Evolutionary conservation across 2,329 filamentous ascomycete genomes (phyloP), one percentile per base, ranked within the genome.

Genomic region (Cladosporium cucumerinum): DNA sequence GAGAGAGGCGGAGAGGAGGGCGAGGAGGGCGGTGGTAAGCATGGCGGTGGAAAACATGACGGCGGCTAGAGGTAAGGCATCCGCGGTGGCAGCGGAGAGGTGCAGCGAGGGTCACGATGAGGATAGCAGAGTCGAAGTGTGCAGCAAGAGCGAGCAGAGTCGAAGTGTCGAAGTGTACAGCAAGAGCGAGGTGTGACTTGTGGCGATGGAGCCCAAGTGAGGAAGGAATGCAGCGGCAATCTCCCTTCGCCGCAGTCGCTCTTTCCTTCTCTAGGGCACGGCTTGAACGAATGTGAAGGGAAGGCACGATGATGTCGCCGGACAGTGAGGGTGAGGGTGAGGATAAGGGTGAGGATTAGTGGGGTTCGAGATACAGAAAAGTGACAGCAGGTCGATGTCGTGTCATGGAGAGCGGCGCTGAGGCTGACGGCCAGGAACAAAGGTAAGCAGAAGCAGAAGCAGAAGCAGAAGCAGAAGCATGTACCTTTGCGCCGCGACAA

Each of bases 1-100:
- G 65, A 65, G 18, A 58, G 64, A 34, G 49, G 54, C 34, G 18
- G 61, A 49, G 67, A 69, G 64, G 65, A 69, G 55, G 59, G 48
- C 21, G 66, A 65, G 30, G 64, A 66, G 43, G 46, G 58, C 12
- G 39, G 64, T 39, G 61, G 62, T 36, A 32, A 55, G 25, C 18
- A 62, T 26, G 26, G 59, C 48, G 39, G 21, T 51, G 25, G 30
- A 23, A 23, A 51, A 25, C 62, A 64, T 59, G 39, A 46, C 36
- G 61, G 60, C 48, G 60, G 58, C 21, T 51, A 32, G 14, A 10
- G 36, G 23, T 10, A n/a, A 23, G 18, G 30, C 60, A 62, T 62
- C 48, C 49, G 60, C 60, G 48, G 60, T 43, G 48, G 30, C 10
- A n/a, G 59, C 16, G 26, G 14, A 51, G 39, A 46, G 39, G 39